Conservation (phyloP, 345 rosid species). For the Eucalyptus fibrosa region DNA sequence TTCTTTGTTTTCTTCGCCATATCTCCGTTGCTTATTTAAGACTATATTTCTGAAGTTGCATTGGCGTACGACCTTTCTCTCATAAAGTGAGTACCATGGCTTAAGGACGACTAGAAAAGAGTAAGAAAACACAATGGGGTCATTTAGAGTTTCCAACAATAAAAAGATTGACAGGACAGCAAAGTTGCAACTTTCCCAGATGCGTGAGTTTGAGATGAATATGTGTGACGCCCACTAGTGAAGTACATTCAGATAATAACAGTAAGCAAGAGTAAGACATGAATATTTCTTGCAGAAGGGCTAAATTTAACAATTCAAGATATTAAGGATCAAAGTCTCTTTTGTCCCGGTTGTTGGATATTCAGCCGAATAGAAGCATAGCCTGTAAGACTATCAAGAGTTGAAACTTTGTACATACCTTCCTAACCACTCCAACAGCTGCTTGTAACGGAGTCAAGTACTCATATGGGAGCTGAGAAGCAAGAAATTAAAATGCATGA, state of each 20-base stretch:
- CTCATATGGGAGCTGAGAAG: slow-evolving; percentile 85
- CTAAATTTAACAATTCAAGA: background rate
- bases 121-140: background rate
- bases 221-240: background rate
- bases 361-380: background rate
- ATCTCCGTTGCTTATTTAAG: background rate
- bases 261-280: background rate
- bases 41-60: background rate
- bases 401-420: slow-evolving; percentile 25
- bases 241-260: background rate
- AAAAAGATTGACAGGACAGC: background rate
- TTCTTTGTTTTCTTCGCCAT: background rate
- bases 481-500: background rate
- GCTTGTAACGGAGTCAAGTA: slow-evolving; percentile 93
- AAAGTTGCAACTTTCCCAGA: background rate
- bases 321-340: background rate
- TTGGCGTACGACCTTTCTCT: background rate
- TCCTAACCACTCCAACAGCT: slow-evolving; percentile 92
- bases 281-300: background rate
- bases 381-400: background rate
- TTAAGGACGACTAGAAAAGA: background rate
- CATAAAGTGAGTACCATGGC: background rate
- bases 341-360: background rate
- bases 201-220: background rate
- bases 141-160: background rate